Percentiles rank a stretch among this genome's conserved stretches.
phyloP scores from a whole-genome alignment of 2,329 filamentous ascomycete species.

The Dryadomyces quercus-mongolicae region DNA sequence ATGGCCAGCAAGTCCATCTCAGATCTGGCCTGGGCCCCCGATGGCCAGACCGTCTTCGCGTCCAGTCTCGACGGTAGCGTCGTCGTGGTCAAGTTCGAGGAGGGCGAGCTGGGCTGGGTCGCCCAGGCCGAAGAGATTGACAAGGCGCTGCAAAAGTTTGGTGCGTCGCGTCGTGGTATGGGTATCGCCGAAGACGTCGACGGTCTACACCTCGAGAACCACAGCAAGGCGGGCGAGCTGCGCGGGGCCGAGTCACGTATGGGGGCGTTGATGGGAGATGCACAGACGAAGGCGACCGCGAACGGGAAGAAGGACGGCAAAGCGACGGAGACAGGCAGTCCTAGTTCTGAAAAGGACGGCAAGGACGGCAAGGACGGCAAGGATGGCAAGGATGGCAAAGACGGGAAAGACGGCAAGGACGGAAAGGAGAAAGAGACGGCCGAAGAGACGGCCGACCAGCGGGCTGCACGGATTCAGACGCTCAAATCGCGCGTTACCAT shows the following conservation, averaged over 20 bases:
- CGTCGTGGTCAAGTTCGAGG: slow-evolving; percentile 67
- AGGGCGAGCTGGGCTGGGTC: slow-evolving; percentile 81
- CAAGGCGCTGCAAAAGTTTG: slow-evolving; percentile 85
- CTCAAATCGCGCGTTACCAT: slow-evolving; percentile 88
- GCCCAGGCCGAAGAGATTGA: slow-evolving; percentile 81
- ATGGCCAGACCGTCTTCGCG: slow-evolving; percentile 76
- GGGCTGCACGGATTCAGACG: slow-evolving; percentile 39
- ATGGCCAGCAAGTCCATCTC: slow-evolving; percentile 84
- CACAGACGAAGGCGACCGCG: slow-evolving; percentile 35
- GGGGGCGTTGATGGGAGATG: slow-evolving; percentile 96
- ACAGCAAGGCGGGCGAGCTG: slow-evolving; percentile 82
- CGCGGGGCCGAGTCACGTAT: slow-evolving; percentile 87
- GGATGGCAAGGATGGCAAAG: slow-evolving; percentile 12
- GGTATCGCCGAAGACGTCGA: slow-evolving; percentile 91
- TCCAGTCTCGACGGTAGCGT: slow-evolving; percentile 86
- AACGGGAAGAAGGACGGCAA: slow-evolving; percentile 24
- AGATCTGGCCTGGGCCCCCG: slow-evolving; percentile 86
- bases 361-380: slow-evolving; percentile 16
- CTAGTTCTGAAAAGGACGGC: slow-evolving; percentile 12
- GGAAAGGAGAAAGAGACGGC: slow-evolving; percentile 13
- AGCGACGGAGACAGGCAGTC: slow-evolving; percentile 24
- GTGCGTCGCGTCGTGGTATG: slow-evolving; percentile 73
- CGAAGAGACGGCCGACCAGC: slow-evolving; percentile 40
- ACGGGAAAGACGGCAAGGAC: slow-evolving; percentile 8
- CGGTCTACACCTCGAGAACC: slow-evolving; percentile 74